Conservation (phyloP, 805 yeast species). For the Candida nonsorbophila region DNA sequence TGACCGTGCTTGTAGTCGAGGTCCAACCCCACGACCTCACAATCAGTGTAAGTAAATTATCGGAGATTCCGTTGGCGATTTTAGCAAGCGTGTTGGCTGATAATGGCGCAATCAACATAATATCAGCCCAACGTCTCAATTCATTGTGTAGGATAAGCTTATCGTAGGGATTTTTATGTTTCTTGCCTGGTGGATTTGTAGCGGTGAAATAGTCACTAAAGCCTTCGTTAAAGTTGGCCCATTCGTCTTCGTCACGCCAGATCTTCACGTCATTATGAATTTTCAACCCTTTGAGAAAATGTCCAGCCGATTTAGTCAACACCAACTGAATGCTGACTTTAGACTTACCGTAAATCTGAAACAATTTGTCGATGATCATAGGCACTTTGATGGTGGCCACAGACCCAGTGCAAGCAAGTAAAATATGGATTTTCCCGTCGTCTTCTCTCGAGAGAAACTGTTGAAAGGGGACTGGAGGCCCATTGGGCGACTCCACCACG, state of each 20-base stretch:
- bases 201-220: slow-evolving; percentile 13
- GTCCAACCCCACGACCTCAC: slow-evolving; percentile 35
- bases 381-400: slow-evolving; percentile 96
- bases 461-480: slow-evolving; percentile 70
- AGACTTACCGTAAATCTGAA: slow-evolving; percentile 64
- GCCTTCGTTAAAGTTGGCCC: slow-evolving; percentile 48
- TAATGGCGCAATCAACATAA: slow-evolving; percentile 41
- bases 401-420: slow-evolving; percentile 92
- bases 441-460: slow-evolving; percentile 67
- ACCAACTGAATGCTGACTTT: slow-evolving; percentile 80
- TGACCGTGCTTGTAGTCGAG: slow-evolving; percentile 2
- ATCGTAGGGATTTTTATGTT: slow-evolving; percentile 27
- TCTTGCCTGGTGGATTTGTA: slow-evolving; percentile 12
- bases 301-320: slow-evolving; percentile 80
- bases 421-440: slow-evolving; percentile 80
- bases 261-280: slow-evolving; percentile 66
- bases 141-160: slow-evolving; percentile 39
- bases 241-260: slow-evolving; percentile 94
- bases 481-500: slow-evolving; percentile 50
- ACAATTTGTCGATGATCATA: slow-evolving; percentile 77
- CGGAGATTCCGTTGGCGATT: slow-evolving; percentile 39
- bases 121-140: slow-evolving; percentile 43
- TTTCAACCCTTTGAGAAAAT: slow-evolving; percentile 53
- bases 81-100: slow-evolving; percentile 43
- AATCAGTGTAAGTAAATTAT: slow-evolving; percentile 38